A percentile compares a stretch with the other conserved stretches of the same genome.
phyloP scores from a whole-genome alignment of 1,139 yeast species.

The Yamadazyma aaseri region DNA sequence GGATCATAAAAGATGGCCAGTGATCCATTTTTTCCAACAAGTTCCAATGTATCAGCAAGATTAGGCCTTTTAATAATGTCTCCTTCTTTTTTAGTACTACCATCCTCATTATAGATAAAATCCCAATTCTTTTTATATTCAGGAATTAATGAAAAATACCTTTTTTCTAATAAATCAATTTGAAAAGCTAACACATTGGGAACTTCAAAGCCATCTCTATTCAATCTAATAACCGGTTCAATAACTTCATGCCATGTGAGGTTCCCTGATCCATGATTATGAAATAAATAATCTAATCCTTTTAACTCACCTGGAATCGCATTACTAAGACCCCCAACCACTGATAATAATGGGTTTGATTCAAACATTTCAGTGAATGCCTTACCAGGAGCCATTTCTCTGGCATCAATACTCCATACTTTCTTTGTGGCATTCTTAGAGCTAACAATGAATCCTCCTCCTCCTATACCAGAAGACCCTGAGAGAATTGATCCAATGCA shows the following conservation, averaged over 20 bases:
- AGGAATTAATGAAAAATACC: constrained; percentile 31
- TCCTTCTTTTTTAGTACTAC: constrained; percentile 45
- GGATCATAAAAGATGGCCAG: constrained; percentile 82
- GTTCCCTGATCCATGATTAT: constrained; percentile 66
- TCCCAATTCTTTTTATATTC: constrained; percentile 48
- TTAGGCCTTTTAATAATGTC: constrained; percentile 59
- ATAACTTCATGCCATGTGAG: constrained; percentile 72
- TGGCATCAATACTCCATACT: constrained; percentile 71
- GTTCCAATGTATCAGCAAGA: constrained; percentile 64
- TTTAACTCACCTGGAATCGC: constrained; percentile 89
- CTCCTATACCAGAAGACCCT: constrained; percentile 90
- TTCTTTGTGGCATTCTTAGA: constrained; percentile 38
- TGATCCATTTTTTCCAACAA: constrained; percentile 73
- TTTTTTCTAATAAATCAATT: constrained; percentile 20
- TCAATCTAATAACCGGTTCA: constrained; percentile 70
- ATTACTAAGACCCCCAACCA: constrained; percentile 79
- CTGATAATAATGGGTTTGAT: constrained; percentile 43
- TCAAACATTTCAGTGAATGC: constrained; percentile 69
- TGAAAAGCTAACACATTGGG: constrained; percentile 44
- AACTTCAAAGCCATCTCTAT: constrained; percentile 66
- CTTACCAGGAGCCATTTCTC: constrained; percentile 78
- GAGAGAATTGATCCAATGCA: constrained; percentile 85
- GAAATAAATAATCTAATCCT: constrained; percentile 66
- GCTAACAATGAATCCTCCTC: constrained; percentile 81
- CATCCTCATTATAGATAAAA: constrained; percentile 42